Evolutionary conservation across 768 basidiomycete genomes (phyloP), one percentile per base, ranked within the genome.

Genomic region (Calocera viscosa): DNA sequence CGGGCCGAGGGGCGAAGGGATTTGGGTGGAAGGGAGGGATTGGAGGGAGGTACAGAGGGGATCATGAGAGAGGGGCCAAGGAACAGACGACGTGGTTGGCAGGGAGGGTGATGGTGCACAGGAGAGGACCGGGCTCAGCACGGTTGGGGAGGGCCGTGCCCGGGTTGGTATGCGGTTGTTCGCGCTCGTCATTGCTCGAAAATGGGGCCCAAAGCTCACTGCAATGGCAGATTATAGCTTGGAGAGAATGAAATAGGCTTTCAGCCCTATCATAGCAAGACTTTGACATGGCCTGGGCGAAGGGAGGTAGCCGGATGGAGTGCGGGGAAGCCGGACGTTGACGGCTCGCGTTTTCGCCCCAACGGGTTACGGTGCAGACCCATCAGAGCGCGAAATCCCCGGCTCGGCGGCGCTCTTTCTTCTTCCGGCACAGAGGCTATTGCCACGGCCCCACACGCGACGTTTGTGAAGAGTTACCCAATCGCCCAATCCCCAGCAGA

Each of bases 401-500:
- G 12, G 12, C 12, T 24, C 49, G 24, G 49, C 49, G 11, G 49
- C 22, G 49, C 8, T 11, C 53, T 30, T 14, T 30, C 53, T 60
- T 28, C 24, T 60, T 60, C 53, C 53, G 53, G 53, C 53, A 30
- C 5, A 60, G 19, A 26, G 26, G 53, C 11, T 14, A 2, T 19
- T 32, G 53, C 53, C 24, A 16, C 53, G 53, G 53, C 53, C 53
- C 53, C 53, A 60, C 53, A 11, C 26, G 53, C n/a, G n/a, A 40
- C 10, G 43, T 47, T 47, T 19, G 35, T 14, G 35, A 14, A 38
- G 35, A 38, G 53, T 60, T 60, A 22, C 14, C 30, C 53, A 28
- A 26, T 32, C 30, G 10, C 53, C 53, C 30, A 26, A 47, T 47
- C 53, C 53, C 53, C 53, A 60, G 53, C 53, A 60, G 53, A 60